These are phyloP conservation scores for Phialemonium atrogriseum DNA, from an alignment of 2,329 filamentous ascomycete species.

Conservation along the genomic window DNA sequence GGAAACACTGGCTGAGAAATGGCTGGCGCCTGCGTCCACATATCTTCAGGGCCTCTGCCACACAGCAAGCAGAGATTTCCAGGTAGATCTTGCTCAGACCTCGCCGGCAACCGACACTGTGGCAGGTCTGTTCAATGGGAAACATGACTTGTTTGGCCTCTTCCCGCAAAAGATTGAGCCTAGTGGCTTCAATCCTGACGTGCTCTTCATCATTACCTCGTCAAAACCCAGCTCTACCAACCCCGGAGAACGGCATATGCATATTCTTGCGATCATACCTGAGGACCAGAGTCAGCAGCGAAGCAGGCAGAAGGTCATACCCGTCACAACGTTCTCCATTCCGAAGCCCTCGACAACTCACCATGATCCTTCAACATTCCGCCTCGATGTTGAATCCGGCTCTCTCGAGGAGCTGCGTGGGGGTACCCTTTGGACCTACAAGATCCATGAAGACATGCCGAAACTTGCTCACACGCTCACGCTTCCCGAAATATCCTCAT, in stretches of 20 bases:
- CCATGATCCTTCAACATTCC: constrained; percentile 8
- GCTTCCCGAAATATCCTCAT: constrained; percentile 47
- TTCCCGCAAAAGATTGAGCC: constrained; percentile 38
- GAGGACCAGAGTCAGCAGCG: constrained; percentile 9
- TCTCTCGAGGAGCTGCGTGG: constrained; percentile 51
- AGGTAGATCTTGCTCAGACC: constrained; percentile 41
- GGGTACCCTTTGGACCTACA: constrained; percentile 50
- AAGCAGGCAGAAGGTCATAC: constrained; percentile 11
- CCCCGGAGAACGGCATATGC: constrained; percentile 20
- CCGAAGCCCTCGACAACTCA: constrained; percentile 6
- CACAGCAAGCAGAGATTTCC: constrained; percentile 22
- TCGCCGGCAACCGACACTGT: constrained; percentile 38
- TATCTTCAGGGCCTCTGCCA: not conserved
- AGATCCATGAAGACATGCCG: constrained; percentile 50
- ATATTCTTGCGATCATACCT: constrained; percentile 21
- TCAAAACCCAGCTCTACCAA: constrained; percentile 18
- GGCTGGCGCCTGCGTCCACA: constrained; percentile 32
- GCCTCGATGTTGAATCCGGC: constrained; percentile 54
- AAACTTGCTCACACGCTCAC: constrained; percentile 48
- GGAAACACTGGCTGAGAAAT: constrained; percentile 40
- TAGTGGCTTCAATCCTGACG: constrained; percentile 38
- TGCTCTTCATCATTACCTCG: constrained; percentile 43
- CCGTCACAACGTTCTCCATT: constrained; percentile 15
- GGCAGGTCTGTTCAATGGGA: constrained; percentile 47
- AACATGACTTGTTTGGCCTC: constrained; percentile 41